Evolutionary conservation across 768 basidiomycete species (phyloP), one percentile per base, ranked within the genome.

Genomic region (Pulveroboletus sp.): DNA sequence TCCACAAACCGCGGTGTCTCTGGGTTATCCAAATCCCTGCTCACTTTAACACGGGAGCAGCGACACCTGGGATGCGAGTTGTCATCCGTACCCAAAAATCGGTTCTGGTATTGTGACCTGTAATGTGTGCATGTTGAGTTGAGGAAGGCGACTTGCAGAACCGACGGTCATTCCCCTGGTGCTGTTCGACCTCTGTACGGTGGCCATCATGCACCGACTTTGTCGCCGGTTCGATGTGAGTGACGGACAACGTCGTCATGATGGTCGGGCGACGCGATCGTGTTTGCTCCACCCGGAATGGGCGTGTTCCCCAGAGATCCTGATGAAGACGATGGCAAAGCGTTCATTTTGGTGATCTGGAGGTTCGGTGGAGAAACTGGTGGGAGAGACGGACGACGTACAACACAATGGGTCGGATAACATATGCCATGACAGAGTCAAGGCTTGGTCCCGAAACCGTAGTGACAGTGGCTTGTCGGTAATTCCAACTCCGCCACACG

Each of bases 31-130:
- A 74, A 76, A 18, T 70, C 79, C 10, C 65, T 86, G 2, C 63
- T 82, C 8, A 74, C 74, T 5, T 64, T 86, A 14, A 80, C 80
- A 35, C 73, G 85, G 0, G 81, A 85, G 60, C 83, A 85, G 59
- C 76, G 85, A 6, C 85, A 87, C 60, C 64, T 10, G 82, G 75
- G 0, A 83, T 85, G 79, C 73, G 85, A 8, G 78, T 87, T n/a
- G 72, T 87, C 35, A 81, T 87, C 48, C 82, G 81, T 58, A 86
- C 85, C 0, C 85, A 86, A 74, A 85, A 82, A 79, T 38, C 21
- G n/a, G 46, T 31, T 26, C 6, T 9, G n/a, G 12, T 12, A 8
- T 33, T 5, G 18, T 30, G 18, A 37, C 18, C 3, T 17, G 15
- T 3, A 15, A 17, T 15, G 0, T 2, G 5, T 2, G 14, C 12